Percentiles rank a stretch among this genome's conserved stretches.
These are phyloP conservation scores for Mariannaea elegans DNA, from an alignment of 2,329 filamentous ascomycete species.

Conservation along the genomic window DNA sequence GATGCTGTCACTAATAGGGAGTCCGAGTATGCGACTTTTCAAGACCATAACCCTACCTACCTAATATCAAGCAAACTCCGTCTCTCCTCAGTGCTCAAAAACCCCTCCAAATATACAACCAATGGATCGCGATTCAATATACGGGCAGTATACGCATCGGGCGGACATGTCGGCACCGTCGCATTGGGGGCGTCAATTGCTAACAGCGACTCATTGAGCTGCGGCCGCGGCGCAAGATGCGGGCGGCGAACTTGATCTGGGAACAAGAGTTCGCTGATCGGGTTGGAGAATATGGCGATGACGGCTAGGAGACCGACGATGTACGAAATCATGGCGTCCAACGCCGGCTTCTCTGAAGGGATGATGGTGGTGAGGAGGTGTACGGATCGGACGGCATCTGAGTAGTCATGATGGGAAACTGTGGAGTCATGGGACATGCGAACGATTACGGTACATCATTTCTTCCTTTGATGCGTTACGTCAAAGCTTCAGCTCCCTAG, in stretches of 20 bases:
- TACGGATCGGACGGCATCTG: background rate
- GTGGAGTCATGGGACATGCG: background rate
- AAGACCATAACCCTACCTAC: too few species aligned
- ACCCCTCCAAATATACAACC: slow-evolving; percentile 63
- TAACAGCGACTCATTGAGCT: slow-evolving; percentile 60
- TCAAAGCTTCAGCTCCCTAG: too few species aligned
- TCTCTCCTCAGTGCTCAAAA: slow-evolving; percentile 56
- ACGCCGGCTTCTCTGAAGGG: background rate
- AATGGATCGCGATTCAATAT: slow-evolving; percentile 60
- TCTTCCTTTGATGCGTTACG: too few species aligned
- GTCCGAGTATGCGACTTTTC: too few species aligned
- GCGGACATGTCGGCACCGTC: slow-evolving; percentile 47
- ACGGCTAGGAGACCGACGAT: slow-evolving; percentile 52
- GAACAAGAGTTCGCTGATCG: slow-evolving; percentile 50
- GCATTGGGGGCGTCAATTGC: slow-evolving; percentile 55
- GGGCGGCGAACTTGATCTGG: slow-evolving; percentile 26
- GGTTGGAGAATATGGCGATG: slow-evolving; percentile 55
- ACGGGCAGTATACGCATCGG: slow-evolving; percentile 56
- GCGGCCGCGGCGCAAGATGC: slow-evolving; percentile 50
- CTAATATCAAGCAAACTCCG: slow-evolving; percentile 60
- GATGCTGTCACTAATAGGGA: too few species aligned
- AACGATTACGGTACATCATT: background rate
- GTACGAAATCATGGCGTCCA: slow-evolving; percentile 55
- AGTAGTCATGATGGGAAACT: slow-evolving; percentile 19
- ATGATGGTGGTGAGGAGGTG: background rate